Evolutionary conservation across 2,329 filamentous ascomycete genomes (phyloP), one percentile per base, ranked within the genome.

Genomic region (Penicillium sp.): DNA sequence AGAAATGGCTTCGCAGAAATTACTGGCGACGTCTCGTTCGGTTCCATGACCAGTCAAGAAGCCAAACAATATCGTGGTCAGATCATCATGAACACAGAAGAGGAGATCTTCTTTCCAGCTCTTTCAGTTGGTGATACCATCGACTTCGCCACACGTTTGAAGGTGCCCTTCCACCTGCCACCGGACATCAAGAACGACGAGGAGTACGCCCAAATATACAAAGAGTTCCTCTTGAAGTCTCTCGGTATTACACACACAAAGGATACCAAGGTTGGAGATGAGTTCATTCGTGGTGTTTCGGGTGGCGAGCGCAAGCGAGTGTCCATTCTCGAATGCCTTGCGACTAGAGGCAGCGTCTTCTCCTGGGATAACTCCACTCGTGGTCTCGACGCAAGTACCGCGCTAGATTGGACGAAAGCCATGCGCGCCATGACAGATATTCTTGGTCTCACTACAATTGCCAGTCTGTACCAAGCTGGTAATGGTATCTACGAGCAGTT

Each of bases 261-360:
- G 13, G 78, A 85, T 20, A 90, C 87, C 6, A 87, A 85, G 61
- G 84, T 89, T 5, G 87, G 87, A 1, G 82, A 89, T 53, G 84
- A 84, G 29, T 87, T 80, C 20, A 49, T 69, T 15, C 59, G 87
- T 24, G 88, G 88, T 61, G 84, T 91, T 0, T 88, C 84, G 34
- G 88, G 88, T 55, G 88, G 88, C 49, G 88, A 91, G 70, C 76
- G 88, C 30, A 91, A 91, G 65, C 84, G 88, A 54, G 18, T 37
- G 37, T 86, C 84, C 1, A 87, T 90, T 45, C 81, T 85, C 3
- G 87, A 90, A 61, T 81, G 78, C 9, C 66, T 88, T 51, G 80
- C 83, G 0, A 81, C 81, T 0, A 74, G 79, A 5, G 84, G 78
- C 1, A 71, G 80, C 0, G 78, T 90, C 1, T 82, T 80, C 43